Evolutionary conservation across 495 filamentous ascomycete species (phyloP).

Genomic region (Staphylotrichum tortipilum): DNA sequence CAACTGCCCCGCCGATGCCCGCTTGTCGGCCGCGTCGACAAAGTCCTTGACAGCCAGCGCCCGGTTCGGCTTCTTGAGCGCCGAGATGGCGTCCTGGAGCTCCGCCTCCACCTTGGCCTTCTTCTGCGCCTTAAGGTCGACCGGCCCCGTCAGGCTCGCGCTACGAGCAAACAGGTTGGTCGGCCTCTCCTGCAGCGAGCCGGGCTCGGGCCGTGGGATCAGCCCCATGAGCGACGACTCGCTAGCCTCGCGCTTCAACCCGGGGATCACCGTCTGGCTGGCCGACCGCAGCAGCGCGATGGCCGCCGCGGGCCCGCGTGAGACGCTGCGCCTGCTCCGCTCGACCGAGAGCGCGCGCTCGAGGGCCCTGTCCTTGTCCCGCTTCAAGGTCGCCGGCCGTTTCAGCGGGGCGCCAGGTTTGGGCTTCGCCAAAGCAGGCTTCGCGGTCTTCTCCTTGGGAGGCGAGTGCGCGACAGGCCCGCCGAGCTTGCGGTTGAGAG

Average conservation of each 20-base stretch:
- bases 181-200: constrained; percentile 30
- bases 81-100: constrained; percentile 70
- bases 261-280: constrained; percentile 49
- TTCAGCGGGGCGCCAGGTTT: constrained; percentile 51
- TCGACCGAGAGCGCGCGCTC: constrained; percentile 69
- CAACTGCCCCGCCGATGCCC: constrained; percentile 33
- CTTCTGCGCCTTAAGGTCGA: constrained; percentile 62
- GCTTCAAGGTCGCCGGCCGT: constrained; percentile 40
- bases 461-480: constrained; percentile 61
- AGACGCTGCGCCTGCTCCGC: constrained; percentile 42
- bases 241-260: constrained; percentile 56
- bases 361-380: constrained; percentile 51
- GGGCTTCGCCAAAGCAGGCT: constrained; percentile 26
- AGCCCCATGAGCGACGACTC: constrained; percentile 48
- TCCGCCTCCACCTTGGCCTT: constrained; percentile 72
- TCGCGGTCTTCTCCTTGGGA: constrained; percentile 41
- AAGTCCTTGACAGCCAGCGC: constrained; percentile 64
- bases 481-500: constrained; percentile 79
- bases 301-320: constrained; percentile 40
- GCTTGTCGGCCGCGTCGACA: constrained; percentile 60
- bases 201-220: constrained; percentile 38
- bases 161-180: constrained; percentile 16
- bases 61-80: constrained; percentile 81
- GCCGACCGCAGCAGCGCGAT: constrained; percentile 62
- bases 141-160: constrained; percentile 14